These are phyloP conservation scores for Calonectria montana DNA, from an alignment of 2,329 filamentous ascomycete species.

Conservation along the genomic window DNA sequence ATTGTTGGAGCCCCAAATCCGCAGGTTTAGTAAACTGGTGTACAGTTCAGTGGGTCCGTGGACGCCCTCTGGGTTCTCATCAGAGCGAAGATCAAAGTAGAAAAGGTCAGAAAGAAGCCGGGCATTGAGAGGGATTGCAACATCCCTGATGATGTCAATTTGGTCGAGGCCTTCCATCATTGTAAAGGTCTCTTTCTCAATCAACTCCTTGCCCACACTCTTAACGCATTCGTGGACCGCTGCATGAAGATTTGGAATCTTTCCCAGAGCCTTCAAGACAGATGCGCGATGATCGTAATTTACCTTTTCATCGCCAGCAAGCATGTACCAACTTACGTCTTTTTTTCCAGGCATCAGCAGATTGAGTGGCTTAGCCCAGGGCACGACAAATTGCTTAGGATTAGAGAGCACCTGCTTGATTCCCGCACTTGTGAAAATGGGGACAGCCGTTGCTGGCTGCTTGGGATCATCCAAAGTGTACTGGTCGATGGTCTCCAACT, in stretches of 20 bases:
- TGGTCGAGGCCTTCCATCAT: slow-evolving; percentile 52
- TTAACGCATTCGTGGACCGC: slow-evolving; percentile 49
- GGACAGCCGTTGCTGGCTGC: slow-evolving; percentile 45
- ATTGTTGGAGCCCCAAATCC: slow-evolving; percentile 60
- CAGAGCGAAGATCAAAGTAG: slow-evolving; percentile 67
- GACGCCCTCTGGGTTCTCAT: slow-evolving; percentile 62
- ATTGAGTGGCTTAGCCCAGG: slow-evolving; percentile 48
- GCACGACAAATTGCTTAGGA: slow-evolving; percentile 47
- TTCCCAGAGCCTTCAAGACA: slow-evolving; percentile 46
- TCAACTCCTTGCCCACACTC: slow-evolving; percentile 51
- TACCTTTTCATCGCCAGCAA: slow-evolving; percentile 48
- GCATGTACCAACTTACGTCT: slow-evolving; percentile 53
- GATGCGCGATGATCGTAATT: slow-evolving; percentile 47
- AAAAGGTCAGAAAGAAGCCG: slow-evolving; percentile 67
- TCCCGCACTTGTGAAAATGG: slow-evolving; percentile 38
- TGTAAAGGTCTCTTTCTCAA: slow-evolving; percentile 52
- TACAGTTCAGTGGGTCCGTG: slow-evolving; percentile 56
- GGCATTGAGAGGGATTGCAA: slow-evolving; percentile 69
- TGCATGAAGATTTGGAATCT: slow-evolving; percentile 46
- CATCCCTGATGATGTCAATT: slow-evolving; percentile 59
- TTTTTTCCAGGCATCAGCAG: slow-evolving; percentile 50
- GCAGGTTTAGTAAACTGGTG: slow-evolving; percentile 54
- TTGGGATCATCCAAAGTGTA: slow-evolving; percentile 51
- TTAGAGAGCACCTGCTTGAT: slow-evolving; percentile 48
- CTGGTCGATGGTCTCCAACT: slow-evolving; percentile 48